These are phyloP conservation scores for Stenocarpella maydis DNA, from an alignment of 2,329 filamentous ascomycete genomes.

Conservation along the genomic window DNA sequence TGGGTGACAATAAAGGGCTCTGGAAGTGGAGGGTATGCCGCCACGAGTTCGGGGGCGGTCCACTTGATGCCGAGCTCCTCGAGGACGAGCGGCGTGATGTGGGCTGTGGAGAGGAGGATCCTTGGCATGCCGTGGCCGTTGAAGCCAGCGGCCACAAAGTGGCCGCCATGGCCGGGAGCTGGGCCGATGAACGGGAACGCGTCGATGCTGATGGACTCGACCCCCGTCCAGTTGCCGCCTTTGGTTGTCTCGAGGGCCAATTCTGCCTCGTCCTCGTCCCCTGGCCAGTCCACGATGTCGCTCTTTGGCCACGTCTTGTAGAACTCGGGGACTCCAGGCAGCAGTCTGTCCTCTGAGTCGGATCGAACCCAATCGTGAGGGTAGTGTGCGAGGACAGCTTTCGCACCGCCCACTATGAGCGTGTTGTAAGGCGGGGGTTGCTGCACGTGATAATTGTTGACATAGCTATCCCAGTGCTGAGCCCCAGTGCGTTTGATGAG, in stretches of 20 bases:
- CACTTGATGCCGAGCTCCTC: constrained; percentile 38
- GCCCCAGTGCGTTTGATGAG: constrained; percentile 44
- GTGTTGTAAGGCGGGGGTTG: constrained; percentile 43
- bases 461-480: constrained; percentile 43
- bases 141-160: constrained; percentile 42
- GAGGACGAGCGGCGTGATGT: constrained; percentile 41
- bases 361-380: constrained; percentile 39
- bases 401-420: constrained; percentile 42
- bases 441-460: constrained; percentile 46
- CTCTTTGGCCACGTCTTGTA: constrained; percentile 42
- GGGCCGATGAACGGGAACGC: constrained; percentile 41
- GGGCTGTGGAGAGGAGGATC: constrained; percentile 42
- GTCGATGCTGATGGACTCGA: constrained; percentile 36
- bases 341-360: constrained; percentile 41
- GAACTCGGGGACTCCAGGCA: constrained; percentile 42
- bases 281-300: constrained; percentile 41
- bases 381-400: constrained; percentile 40
- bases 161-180: constrained; percentile 38
- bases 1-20: constrained; percentile 42
- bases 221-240: constrained; percentile 43
- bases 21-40: constrained; percentile 40
- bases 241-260: constrained; percentile 35
- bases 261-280: constrained; percentile 36
- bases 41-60: constrained; percentile 37
- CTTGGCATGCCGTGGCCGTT: constrained; percentile 45